Evolutionary conservation across 495 filamentous ascomycete genomes (phyloP).

Genomic region (Penicillium robsamsonii): DNA sequence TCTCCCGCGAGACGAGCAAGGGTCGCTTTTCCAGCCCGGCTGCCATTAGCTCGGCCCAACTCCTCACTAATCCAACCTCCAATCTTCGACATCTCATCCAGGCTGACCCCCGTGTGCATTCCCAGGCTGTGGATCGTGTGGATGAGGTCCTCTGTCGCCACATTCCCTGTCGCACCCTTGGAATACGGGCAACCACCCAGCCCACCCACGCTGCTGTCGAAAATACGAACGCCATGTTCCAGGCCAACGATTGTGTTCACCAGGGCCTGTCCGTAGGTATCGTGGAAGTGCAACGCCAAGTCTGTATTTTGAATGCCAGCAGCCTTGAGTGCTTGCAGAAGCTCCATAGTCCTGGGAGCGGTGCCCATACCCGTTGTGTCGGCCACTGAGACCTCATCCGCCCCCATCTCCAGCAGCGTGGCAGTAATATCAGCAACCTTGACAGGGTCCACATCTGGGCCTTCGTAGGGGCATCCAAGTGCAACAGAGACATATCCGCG

Average conservation of each 20-base stretch:
- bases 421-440: slow-evolving; percentile 82
- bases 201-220: slow-evolving; percentile 87
- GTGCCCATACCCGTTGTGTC: slow-evolving; percentile 98
- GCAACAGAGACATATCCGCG: slow-evolving; percentile 95
- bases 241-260: slow-evolving; percentile 85
- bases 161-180: slow-evolving; percentile 92
- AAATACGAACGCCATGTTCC: slow-evolving; percentile 83
- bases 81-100: slow-evolving; percentile 77
- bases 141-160: slow-evolving; percentile 89
- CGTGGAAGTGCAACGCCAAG: slow-evolving; percentile 91
- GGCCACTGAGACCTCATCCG: slow-evolving; percentile 88
- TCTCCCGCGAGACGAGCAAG: slow-evolving; percentile 43
- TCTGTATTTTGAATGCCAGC: slow-evolving; percentile 78
- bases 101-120: slow-evolving; percentile 80
- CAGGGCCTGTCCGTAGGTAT: slow-evolving; percentile 93
- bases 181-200: slow-evolving; percentile 93
- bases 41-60: slow-evolving; percentile 72
- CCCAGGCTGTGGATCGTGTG: slow-evolving; percentile 87
- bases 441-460: slow-evolving; percentile 72
- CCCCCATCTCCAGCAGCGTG: slow-evolving; percentile 86
- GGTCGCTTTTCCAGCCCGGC: slow-evolving; percentile 75
- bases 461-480: slow-evolving; percentile 92
- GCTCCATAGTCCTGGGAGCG: slow-evolving; percentile 68
- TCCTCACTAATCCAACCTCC: slow-evolving; percentile 88
- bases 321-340: slow-evolving; percentile 66